These are phyloP conservation scores for Colletotrichum kahawae DNA, from an alignment of 2,329 filamentous ascomycete genomes.

Conservation along the genomic window DNA sequence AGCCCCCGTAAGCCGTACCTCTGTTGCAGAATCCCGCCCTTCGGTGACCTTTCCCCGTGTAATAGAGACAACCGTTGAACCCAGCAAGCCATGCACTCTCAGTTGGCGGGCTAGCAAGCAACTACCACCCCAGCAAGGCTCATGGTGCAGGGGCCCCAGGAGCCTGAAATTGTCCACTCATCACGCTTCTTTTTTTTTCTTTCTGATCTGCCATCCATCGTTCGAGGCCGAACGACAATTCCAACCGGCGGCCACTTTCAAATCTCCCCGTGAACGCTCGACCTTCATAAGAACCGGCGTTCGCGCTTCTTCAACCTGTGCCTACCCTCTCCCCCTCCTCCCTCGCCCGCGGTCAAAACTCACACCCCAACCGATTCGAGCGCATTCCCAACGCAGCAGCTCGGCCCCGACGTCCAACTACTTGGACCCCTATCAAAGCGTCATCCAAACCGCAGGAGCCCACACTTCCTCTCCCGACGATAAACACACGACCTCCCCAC, in stretches of 20 bases:
- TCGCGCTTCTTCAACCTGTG: background rate
- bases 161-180: constrained; percentile 7
- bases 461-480: background rate
- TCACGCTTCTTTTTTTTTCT: constrained; percentile 11
- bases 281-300: background rate
- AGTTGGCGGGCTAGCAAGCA: background rate
- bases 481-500: background rate
- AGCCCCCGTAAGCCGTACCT: background rate
- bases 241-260: background rate
- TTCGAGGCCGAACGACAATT: constrained; percentile 16
- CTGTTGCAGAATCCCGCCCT: background rate
- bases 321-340: background rate
- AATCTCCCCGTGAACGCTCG: background rate
- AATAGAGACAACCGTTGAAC: background rate
- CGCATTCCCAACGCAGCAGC: constrained; percentile 8
- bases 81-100: background rate
- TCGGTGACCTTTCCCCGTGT: background rate
- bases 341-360: background rate
- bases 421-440: background rate
- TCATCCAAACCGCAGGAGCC: background rate
- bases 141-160: background rate
- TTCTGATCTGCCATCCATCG: constrained; percentile 3
- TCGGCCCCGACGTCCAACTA: background rate
- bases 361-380: background rate
- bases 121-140: background rate